Evolutionary conservation across 345 rosid genomes (phyloP).

Genomic region (Leavenworthia alabamica): DNA sequence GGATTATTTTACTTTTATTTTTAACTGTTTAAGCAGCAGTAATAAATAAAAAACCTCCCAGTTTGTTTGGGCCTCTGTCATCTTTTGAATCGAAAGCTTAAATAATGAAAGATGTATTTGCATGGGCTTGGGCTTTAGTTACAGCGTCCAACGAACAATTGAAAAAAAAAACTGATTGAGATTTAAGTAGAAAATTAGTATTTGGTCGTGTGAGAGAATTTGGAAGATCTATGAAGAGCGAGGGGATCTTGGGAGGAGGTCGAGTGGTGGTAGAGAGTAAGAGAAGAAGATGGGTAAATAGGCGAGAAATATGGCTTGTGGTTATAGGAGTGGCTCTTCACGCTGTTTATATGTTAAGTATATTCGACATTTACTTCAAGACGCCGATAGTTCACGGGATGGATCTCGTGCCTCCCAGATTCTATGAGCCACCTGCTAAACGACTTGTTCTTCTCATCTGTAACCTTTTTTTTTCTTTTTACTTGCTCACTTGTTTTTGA

Average conservation of each 20-base stretch:
- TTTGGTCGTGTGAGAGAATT: not conserved
- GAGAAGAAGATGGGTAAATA: slow-evolving; percentile 54
- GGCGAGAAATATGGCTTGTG: slow-evolving; percentile 72
- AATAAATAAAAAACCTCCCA: not conserved
- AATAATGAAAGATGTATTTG: not conserved
- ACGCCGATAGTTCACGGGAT: slow-evolving; percentile 94
- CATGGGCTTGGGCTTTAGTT: slow-evolving; percentile 2
- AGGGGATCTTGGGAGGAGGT: slow-evolving; percentile 68
- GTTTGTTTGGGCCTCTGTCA: not conserved
- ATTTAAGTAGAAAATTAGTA: not conserved
- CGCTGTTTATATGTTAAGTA: slow-evolving; percentile 90
- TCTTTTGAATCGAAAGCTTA: not conserved
- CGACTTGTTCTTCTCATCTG: slow-evolving; percentile 87
- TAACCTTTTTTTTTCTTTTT: slow-evolving; percentile 22
- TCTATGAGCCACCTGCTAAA: slow-evolving; percentile 63
- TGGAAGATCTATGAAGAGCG: slow-evolving; percentile 40
- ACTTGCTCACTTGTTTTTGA: not conserved
- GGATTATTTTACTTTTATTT: too few relatives aligned
- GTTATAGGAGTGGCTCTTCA: slow-evolving; percentile 72
- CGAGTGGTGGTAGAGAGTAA: slow-evolving; percentile 21
- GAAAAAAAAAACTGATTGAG: not conserved
- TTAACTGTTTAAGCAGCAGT: not conserved
- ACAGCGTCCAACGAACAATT: not conserved
- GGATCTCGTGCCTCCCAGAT: slow-evolving; percentile 76
- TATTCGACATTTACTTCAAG: slow-evolving; percentile 96